Conservation (phyloP, 1,139 yeast genomes). For the Waltiozyma sp. region DNA sequence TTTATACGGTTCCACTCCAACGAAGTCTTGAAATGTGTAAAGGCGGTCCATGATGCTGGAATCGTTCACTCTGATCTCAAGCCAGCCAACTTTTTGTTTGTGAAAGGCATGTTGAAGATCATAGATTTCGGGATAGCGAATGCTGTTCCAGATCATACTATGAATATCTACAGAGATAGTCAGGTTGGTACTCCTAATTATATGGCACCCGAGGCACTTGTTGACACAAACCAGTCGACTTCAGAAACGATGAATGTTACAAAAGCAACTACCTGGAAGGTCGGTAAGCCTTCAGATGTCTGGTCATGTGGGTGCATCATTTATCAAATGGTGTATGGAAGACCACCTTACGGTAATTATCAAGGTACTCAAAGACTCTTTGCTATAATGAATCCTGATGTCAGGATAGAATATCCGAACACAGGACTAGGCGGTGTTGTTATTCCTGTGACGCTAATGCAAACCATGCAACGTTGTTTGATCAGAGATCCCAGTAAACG, state of each 20-base stretch:
- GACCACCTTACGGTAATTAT: constrained; percentile 79
- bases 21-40: constrained; percentile 75
- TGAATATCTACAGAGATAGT: constrained; percentile 79
- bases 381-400: constrained; percentile 81
- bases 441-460: constrained; percentile 63
- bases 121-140: constrained; percentile 96
- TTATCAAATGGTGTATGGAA: constrained; percentile 91
- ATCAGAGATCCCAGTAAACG: constrained; percentile 62
- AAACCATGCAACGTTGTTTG: constrained; percentile 64
- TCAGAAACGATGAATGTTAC: constrained; percentile 12
- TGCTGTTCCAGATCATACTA: constrained; percentile 87
- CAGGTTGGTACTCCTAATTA: constrained; percentile 95
- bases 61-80: constrained; percentile 92
- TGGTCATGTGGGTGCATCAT: constrained; percentile 98
- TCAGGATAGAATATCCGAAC: constrained; percentile 60
- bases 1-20: constrained; percentile 75
- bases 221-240: constrained; percentile 25
- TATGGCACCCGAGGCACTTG: constrained; percentile 95
- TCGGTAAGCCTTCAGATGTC: constrained; percentile 91
- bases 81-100: constrained; percentile 90
- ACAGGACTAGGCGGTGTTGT: constrained; percentile 49
- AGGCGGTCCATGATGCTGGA: constrained; percentile 78
- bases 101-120: constrained; percentile 72
- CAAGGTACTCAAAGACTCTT: constrained; percentile 70
- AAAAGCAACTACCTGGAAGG: constrained; percentile 45